These are phyloP conservation scores for Candida germanica DNA, from an alignment of 805 yeast species.

Conservation along the genomic window DNA sequence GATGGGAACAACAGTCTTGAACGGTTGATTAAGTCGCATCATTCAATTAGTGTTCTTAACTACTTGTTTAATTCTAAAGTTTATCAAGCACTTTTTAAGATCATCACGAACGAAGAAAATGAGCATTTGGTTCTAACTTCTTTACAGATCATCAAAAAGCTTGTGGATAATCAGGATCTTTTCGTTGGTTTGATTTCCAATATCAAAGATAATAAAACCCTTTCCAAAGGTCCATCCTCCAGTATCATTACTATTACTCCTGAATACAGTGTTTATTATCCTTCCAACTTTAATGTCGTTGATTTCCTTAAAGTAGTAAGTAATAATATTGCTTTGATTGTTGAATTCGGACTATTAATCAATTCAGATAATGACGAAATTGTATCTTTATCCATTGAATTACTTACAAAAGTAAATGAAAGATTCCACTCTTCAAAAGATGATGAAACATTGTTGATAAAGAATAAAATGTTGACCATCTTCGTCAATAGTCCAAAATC, in stretches of 20 bases:
- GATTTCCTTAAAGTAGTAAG: slow-evolving; percentile 71
- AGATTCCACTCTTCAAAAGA: slow-evolving; percentile 10
- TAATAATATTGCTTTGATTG: slow-evolving; percentile 66
- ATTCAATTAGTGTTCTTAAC: slow-evolving; percentile 63
- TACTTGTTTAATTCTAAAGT: slow-evolving; percentile 59
- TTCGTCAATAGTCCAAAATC: slow-evolving; percentile 79
- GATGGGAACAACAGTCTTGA: slow-evolving; percentile 18
- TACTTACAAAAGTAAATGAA: slow-evolving; percentile 50
- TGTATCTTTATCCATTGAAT: slow-evolving; percentile 50
- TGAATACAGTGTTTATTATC: slow-evolving; percentile 28
- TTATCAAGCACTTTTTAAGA: slow-evolving; percentile 52
- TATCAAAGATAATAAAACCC: neutral
- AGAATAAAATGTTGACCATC: slow-evolving; percentile 64
- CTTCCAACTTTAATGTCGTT: slow-evolving; percentile 50
- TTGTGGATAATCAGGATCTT: slow-evolving; percentile 30
- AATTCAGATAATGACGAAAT: slow-evolving; percentile 52
- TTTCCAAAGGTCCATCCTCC: neutral
- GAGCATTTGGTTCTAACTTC: slow-evolving; percentile 22
- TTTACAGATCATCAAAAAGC: slow-evolving; percentile 23
- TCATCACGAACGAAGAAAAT: slow-evolving; percentile 62
- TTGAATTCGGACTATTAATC: slow-evolving; percentile 71
- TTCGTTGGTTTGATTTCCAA: slow-evolving; percentile 10
- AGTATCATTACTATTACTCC: neutral
- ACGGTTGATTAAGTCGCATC: slow-evolving; percentile 56
- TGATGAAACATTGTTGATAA: slow-evolving; percentile 32